Evolutionary conservation across 495 filamentous ascomycete species (phyloP).

Genomic region (Podospora pseudoanserina): DNA sequence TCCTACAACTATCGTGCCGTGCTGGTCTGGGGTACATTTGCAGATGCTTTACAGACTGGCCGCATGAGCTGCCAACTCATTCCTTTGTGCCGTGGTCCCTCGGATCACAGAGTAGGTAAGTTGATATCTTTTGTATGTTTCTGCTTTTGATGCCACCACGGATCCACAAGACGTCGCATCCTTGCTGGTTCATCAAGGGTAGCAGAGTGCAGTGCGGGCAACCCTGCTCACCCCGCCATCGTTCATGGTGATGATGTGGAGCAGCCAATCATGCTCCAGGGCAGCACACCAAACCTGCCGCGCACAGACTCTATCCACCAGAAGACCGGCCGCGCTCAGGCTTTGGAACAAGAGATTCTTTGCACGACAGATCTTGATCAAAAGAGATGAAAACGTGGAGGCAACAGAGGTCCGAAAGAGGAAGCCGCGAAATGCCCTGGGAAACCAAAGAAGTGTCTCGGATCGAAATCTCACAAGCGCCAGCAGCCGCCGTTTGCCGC

Average conservation of each 20-base stretch:
- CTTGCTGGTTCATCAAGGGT: conserved; percentile 5
- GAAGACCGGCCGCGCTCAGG: conserved; percentile 22
- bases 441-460: background rate
- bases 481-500: conserved; percentile 16
- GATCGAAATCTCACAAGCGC: conserved; percentile 11
- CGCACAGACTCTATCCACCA: conserved; percentile 29
- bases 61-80: conserved; percentile 9
- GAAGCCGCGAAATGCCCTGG: background rate
- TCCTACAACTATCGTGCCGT: no score
- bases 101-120: background rate
- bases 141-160: background rate
- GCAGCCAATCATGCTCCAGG: conserved; percentile 20
- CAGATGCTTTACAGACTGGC: background rate
- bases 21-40: background rate
- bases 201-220: background rate
- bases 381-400: conserved; percentile 3
- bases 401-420: background rate
- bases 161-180: background rate
- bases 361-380: conserved; percentile 19
- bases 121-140: background rate
- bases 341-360: conserved; percentile 16
- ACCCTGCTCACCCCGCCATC: conserved; percentile 13
- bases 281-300: conserved; percentile 21
- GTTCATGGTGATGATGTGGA: conserved; percentile 16
- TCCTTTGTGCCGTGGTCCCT: background rate